Base-by-base conservation (phyloP, 108 stramenopile genomes). In the Cyclotella choctawhatcheeana region DNA sequence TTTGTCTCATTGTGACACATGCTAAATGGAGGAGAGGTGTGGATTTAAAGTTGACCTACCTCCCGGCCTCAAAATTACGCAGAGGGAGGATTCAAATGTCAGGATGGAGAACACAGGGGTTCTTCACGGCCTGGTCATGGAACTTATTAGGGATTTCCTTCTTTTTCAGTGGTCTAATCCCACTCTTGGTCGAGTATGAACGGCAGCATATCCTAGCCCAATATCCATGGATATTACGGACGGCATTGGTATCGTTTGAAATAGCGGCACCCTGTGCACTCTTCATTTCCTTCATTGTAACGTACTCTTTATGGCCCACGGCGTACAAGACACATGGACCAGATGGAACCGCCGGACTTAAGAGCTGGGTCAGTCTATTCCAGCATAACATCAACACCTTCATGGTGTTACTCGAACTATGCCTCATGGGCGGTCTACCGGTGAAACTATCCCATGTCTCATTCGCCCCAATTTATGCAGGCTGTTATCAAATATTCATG, bases 121-220 rank as follows among this genome's bases (percentile, higher is more conserved):
- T 88, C 22, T 92, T 86, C 58, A 94, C 91, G 0, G 82, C 86
- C 10, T 87, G 85, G 86, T 74, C 80, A 12, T 92, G 91, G 89
- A 83, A 87, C 62, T 29, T 92, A 29, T 71, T 94, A 12, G 90
- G 88, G n/a, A 10, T 73, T 0, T 73, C 69, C 24, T 90, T 90
- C 76, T 43, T 86, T 27, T 51, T 88, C 16, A 64, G 70, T 44
- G 89, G 87, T 6, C 50, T 73, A 32, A 79, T 89, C 27, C 85
- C 86, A 5, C 44, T 88, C 10, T 43, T 83, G 54, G 58, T 73
- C 0, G 80, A 40, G 0, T 65, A 53, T 14, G 77, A 62, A 5
- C 64, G 63, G 48, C 32, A 74, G 44, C 64, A 82, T 29, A 37
- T 67, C 60, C 29, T 78, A 40, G 29, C 31, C 6, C 44, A 26